Evolutionary conservation across 1,139 yeast species (phyloP).

Genomic region (Protomyces inouyei): DNA sequence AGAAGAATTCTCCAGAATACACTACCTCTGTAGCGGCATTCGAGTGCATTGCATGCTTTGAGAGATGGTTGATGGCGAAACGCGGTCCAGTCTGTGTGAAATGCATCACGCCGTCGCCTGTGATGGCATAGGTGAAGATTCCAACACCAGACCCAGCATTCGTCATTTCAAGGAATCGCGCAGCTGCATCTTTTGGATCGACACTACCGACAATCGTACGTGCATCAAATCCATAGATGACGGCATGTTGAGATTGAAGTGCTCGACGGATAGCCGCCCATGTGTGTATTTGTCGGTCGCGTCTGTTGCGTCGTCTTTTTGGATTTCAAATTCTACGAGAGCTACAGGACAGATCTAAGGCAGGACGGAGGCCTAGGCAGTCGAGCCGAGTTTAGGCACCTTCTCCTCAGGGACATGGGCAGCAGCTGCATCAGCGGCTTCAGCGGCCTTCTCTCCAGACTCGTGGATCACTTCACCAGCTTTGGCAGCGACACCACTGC

Average conservation of each 20-base stretch:
- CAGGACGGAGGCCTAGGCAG: background rate
- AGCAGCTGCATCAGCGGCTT: background rate
- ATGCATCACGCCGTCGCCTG: constrained; percentile 19
- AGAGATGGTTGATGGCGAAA: constrained; percentile 21
- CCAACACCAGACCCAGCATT: constrained; percentile 13
- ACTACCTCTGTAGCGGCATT: constrained; percentile 25
- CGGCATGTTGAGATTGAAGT: constrained; percentile 13
- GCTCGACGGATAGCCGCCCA: constrained; percentile 51
- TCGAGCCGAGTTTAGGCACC: constrained; percentile 23
- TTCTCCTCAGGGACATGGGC: constrained; percentile 8
- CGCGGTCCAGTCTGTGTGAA: constrained; percentile 25
- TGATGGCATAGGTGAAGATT: constrained; percentile 24
- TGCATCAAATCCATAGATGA: constrained; percentile 22
- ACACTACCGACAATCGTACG: constrained; percentile 16
- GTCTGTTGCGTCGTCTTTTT: background rate
- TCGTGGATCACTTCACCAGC: constrained; percentile 19
- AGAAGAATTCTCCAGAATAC: constrained; percentile 25
- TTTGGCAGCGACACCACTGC: constrained; percentile 2
- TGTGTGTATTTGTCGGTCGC: background rate
- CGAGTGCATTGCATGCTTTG: constrained; percentile 26
- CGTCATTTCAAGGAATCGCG: constrained; percentile 18
- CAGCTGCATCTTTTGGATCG: constrained; percentile 24
- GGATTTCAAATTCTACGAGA: background rate
- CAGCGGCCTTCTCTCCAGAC: background rate
- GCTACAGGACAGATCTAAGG: background rate